Percentiles rank a stretch among this genome's conserved stretches.
These are phyloP conservation scores for Phalaenopsis hybrid DNA, from an alignment of 116 monocot species.

Conservation along the genomic window DNA sequence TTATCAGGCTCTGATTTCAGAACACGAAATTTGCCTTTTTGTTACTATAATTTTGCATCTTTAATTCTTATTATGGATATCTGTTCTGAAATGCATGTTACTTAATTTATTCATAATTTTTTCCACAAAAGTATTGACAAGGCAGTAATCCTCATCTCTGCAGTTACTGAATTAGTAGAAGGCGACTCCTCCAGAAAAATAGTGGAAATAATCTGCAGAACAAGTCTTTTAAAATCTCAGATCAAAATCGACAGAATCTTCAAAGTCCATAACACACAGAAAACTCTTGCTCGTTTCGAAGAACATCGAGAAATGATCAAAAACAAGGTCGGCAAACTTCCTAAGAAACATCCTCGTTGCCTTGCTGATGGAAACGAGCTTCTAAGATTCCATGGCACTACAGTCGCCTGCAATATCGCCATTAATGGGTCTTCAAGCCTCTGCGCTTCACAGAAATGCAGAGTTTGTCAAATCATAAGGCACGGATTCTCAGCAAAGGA, in stretches of 20 bases:
- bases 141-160: background rate
- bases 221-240: slow-evolving; percentile 33
- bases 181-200: slow-evolving; percentile 61
- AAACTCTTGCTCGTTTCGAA: slow-evolving; percentile 45
- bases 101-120: too few species aligned
- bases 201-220: slow-evolving; percentile 55
- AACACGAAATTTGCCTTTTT: too few species aligned
- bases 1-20: background rate
- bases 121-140: too few species aligned
- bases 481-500: slow-evolving; percentile 37
- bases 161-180: slow-evolving; percentile 53
- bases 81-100: too few species aligned
- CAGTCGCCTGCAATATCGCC: slow-evolving; percentile 42
- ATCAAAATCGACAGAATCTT: slow-evolving; percentile 46
- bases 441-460: slow-evolving; percentile 41
- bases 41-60: too few species aligned
- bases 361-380: slow-evolving; percentile 60
- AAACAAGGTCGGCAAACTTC: slow-evolving; percentile 36
- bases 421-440: slow-evolving; percentile 34
- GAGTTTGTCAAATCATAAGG: slow-evolving; percentile 36
- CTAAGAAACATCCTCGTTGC: slow-evolving; percentile 59
- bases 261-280: slow-evolving; percentile 58
- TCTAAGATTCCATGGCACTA: slow-evolving; percentile 51
- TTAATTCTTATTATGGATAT: too few species aligned
- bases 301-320: slow-evolving; percentile 53